Conservation (phyloP, 2,329 filamentous ascomycete genomes). For the Elsinoe fawcettii region DNA sequence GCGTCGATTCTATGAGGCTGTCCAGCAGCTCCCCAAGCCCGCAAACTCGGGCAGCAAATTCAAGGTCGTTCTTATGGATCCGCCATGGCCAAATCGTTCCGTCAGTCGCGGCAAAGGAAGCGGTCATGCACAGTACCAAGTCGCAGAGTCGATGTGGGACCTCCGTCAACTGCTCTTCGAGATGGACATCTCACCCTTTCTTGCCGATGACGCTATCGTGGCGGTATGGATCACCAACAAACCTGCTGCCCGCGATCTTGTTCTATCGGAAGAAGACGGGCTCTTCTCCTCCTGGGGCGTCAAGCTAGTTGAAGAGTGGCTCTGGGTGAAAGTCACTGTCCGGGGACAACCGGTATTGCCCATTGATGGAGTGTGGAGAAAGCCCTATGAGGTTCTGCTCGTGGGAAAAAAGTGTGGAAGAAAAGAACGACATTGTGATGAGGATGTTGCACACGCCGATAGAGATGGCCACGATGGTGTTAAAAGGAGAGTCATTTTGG, state of each 20-base stretch:
- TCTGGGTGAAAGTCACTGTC: slow-evolving; percentile 67
- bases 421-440: slow-evolving; percentile 15
- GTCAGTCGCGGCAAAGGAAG: slow-evolving; percentile 43
- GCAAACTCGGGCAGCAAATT: slow-evolving; percentile 46
- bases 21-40: slow-evolving; percentile 31
- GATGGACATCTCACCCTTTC: slow-evolving; percentile 45
- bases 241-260: slow-evolving; percentile 45
- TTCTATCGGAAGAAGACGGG: slow-evolving; percentile 45
- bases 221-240: slow-evolving; percentile 76
- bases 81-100: slow-evolving; percentile 75
- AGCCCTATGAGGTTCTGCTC: slow-evolving; percentile 68
- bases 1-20: slow-evolving; percentile 31
- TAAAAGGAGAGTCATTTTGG: slow-evolving; percentile 53
- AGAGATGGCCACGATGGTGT: slow-evolving; percentile 21
- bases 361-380: slow-evolving; percentile 57
- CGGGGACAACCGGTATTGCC: slow-evolving; percentile 57
- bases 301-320: slow-evolving; percentile 61
- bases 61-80: slow-evolving; percentile 63
- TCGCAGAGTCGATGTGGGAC: slow-evolving; percentile 28
- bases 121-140: slow-evolving; percentile 16
- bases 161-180: slow-evolving; percentile 36
- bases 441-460: background rate
- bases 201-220: slow-evolving; percentile 51
- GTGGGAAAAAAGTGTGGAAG: slow-evolving; percentile 41
- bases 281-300: slow-evolving; percentile 62